phyloP scores from a whole-genome alignment of 2,329 filamentous ascomycete species.

The Penicillium brasilianum region DNA sequence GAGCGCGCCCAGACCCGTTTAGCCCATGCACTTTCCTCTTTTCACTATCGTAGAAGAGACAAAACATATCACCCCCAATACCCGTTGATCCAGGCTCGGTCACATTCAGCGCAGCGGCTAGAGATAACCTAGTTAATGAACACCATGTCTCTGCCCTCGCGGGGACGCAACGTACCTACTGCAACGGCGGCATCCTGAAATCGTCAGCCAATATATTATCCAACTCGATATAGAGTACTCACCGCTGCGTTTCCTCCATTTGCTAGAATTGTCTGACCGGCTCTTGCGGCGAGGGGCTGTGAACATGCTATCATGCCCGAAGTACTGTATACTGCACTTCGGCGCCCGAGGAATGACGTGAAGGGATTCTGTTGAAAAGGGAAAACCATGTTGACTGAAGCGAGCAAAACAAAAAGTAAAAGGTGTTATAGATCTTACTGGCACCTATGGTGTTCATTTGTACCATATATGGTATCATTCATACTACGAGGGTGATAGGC shows the following conservation, averaged over 20 bases:
- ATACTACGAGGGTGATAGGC: too few species aligned
- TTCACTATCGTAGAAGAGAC: slow-evolving; percentile 83
- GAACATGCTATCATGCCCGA: slow-evolving; percentile 82
- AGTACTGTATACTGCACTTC: too few species aligned
- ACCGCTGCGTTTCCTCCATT: slow-evolving; percentile 68
- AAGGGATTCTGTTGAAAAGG: too few species aligned
- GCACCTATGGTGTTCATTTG: too few species aligned
- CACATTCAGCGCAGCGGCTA: slow-evolving; percentile 86
- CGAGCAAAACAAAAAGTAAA: too few species aligned
- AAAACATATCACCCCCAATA: slow-evolving; percentile 96
- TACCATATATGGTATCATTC: too few species aligned
- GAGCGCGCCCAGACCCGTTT: slow-evolving; percentile 86
- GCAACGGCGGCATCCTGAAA: neutral
- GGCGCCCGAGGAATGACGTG: too few species aligned
- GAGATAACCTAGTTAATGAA: neutral
- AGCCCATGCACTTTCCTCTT: slow-evolving; percentile 79
- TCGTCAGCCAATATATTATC: slow-evolving; percentile 38
- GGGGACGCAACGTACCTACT: neutral
- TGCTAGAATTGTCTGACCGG: slow-evolving; percentile 78
- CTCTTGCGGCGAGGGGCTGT: slow-evolving; percentile 87
- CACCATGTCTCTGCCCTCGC: neutral
- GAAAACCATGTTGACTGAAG: too few species aligned
- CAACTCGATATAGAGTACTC: slow-evolving; percentile 32
- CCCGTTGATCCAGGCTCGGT: slow-evolving; percentile 91
- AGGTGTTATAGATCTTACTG: too few species aligned